Conservation (phyloP, 2,329 filamentous ascomycete genomes). For the Ophiosphaerella herpotricha region DNA sequence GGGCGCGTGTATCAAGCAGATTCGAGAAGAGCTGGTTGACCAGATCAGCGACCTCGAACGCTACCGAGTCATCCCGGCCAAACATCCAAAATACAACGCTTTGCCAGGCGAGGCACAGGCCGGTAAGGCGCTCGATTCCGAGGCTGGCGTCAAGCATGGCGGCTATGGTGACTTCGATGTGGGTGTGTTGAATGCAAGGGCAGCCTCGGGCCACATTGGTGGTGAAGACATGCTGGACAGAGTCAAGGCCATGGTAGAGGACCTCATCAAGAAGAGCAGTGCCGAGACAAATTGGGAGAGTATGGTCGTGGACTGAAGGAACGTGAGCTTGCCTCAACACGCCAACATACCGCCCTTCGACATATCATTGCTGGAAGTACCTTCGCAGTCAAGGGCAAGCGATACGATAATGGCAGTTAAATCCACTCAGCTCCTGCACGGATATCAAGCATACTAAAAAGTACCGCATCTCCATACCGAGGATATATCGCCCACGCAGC, state of each 20-base stretch:
- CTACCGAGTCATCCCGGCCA: constrained; percentile 38
- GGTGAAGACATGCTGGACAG: constrained; percentile 78
- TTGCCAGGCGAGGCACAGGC: constrained; percentile 8
- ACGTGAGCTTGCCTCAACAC: neutral
- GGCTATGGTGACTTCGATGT: constrained; percentile 70
- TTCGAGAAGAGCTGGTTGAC: constrained; percentile 29
- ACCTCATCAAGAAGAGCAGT: constrained; percentile 25
- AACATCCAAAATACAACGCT: constrained; percentile 23
- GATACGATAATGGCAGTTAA: too few species aligned
- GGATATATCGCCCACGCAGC: too few species aligned
- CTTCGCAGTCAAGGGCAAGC: neutral
- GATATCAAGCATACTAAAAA: too few species aligned
- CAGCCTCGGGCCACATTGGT: constrained; percentile 79
- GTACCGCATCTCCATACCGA: too few species aligned
- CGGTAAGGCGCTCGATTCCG: constrained; percentile 20
- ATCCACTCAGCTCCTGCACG: too few species aligned
- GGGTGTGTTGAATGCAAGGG: constrained; percentile 86
- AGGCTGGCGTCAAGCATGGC: constrained; percentile 48
- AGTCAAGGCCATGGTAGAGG: constrained; percentile 60
- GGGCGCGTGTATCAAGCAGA: constrained; percentile 68
- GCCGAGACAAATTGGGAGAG: constrained; percentile 14
- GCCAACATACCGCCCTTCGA: neutral
- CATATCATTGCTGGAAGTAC: neutral
- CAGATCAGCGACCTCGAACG: constrained; percentile 39
- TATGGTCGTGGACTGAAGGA: constrained; percentile 28